phyloP scores from a whole-genome alignment of 495 filamentous ascomycete genomes.

The Evansstolkia leycettana region DNA sequence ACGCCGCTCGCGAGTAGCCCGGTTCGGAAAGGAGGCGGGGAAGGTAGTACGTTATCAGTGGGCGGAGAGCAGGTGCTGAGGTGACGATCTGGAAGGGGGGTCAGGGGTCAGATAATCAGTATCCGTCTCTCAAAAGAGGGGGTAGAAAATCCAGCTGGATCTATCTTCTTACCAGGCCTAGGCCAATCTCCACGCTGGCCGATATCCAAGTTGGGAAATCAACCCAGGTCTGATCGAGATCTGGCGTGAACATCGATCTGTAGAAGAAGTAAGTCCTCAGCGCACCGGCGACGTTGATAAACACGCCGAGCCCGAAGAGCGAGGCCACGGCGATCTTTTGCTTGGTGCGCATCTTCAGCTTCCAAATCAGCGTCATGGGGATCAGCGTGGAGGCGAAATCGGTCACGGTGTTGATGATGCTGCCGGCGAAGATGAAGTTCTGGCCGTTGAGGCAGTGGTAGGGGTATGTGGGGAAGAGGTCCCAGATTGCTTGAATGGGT shows the following conservation, averaged over 20 bases:
- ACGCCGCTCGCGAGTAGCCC: slow-evolving; percentile 4
- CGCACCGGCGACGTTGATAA: slow-evolving; percentile 45
- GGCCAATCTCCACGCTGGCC: slow-evolving; percentile 42
- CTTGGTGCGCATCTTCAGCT: slow-evolving; percentile 38
- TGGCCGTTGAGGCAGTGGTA: slow-evolving; percentile 39
- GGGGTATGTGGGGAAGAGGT: slow-evolving; percentile 17
- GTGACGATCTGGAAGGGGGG: slow-evolving; percentile 44
- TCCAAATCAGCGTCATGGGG: slow-evolving; percentile 47
- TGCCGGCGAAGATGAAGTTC: slow-evolving; percentile 36
- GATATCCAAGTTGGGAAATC: slow-evolving; percentile 40
- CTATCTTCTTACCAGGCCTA: slow-evolving; percentile 45
- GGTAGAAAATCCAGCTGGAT: too few species aligned
- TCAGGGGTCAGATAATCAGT: too few species aligned
- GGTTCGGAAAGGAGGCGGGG: slow-evolving; percentile 22
- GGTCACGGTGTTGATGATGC: slow-evolving; percentile 46
- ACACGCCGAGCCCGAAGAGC: slow-evolving; percentile 45
- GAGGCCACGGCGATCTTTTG: slow-evolving; percentile 44
- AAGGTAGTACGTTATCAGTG: slow-evolving; percentile 33
- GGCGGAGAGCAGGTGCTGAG: slow-evolving; percentile 42
- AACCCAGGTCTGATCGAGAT: slow-evolving; percentile 35
- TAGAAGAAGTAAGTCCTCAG: slow-evolving; percentile 42
- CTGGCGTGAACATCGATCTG: slow-evolving; percentile 34
- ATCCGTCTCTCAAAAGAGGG: too few species aligned
- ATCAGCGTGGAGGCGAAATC: slow-evolving; percentile 46
- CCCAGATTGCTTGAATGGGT: slow-evolving; percentile 43